Evolutionary conservation across 768 basidiomycete species (phyloP).

Genomic region (Suillus tomentosus): DNA sequence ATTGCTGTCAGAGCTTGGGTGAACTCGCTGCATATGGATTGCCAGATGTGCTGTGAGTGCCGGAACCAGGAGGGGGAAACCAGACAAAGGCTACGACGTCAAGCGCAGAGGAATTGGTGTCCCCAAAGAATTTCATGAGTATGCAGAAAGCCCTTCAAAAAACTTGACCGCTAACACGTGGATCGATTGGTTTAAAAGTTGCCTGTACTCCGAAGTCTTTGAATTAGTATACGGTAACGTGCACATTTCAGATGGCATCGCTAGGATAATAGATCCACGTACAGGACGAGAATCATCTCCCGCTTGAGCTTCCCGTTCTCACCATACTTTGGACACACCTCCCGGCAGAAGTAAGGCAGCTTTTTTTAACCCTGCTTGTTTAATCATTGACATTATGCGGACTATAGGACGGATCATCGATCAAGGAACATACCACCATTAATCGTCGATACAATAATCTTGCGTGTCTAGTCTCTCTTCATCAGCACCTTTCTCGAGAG

Average conservation of each 20-base stretch:
- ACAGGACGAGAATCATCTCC: conserved; percentile 96
- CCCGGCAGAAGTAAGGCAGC: conserved; percentile 51
- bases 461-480: conserved; percentile 85
- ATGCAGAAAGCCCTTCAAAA: conserved; percentile 92
- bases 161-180: conserved; percentile 96
- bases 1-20: conserved; percentile 77
- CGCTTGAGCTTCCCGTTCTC: conserved; percentile 97
- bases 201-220: conserved; percentile 91
- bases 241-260: neutral
- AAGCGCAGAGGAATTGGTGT: conserved; percentile 28
- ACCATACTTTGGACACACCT: conserved; percentile 94
- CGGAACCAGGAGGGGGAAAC: neutral
- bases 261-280: conserved; percentile 37
- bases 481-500: conserved; percentile 93
- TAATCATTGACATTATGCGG: conserved; percentile 90
- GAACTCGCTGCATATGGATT: conserved; percentile 82
- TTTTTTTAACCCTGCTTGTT: conserved; percentile 99
- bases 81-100: neutral
- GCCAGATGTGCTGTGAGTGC: conserved; percentile 60
- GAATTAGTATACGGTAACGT: neutral
- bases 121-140: conserved; percentile 90
- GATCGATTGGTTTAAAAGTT: conserved; percentile 94
- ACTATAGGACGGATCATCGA: neutral
- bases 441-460: conserved; percentile 90
- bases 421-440: conserved; percentile 78